These are phyloP conservation scores for Beauveria varroae DNA, from an alignment of 2,329 filamentous ascomycete genomes.

Conservation along the genomic window DNA sequence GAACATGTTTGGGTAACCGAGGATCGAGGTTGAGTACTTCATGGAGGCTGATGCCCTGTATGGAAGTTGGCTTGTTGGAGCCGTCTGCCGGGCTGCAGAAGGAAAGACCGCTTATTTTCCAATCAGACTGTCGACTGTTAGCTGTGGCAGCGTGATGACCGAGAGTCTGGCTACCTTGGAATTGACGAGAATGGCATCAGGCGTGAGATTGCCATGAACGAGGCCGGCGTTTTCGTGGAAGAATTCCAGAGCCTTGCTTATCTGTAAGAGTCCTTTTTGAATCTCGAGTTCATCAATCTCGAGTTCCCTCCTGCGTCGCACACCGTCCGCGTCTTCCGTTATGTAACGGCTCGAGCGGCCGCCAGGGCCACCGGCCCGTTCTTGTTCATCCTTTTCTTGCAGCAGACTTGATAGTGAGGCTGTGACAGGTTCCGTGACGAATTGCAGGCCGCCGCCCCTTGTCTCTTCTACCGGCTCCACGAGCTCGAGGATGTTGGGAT, in stretches of 20 bases:
- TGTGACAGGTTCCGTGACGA: constrained; percentile 87
- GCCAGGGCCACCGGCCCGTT: constrained; percentile 59
- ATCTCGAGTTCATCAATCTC: constrained; percentile 97
- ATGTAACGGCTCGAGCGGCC: constrained; percentile 72
- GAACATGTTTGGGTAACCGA: constrained; percentile 71
- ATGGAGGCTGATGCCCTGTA: constrained; percentile 72
- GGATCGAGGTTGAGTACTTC: constrained; percentile 82
- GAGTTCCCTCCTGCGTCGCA: constrained; percentile 66
- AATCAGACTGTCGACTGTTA: constrained; percentile 64
- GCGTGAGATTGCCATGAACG: constrained; percentile 90
- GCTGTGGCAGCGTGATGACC: constrained; percentile 8
- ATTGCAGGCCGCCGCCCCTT: constrained; percentile 83
- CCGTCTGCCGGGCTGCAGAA: constrained; percentile 78
- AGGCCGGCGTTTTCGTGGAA: constrained; percentile 90
- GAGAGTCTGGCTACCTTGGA: constrained; percentile 56
- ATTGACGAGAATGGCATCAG: constrained; percentile 89
- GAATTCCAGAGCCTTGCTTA: constrained; percentile 91
- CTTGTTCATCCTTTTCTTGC: constrained; percentile 83
- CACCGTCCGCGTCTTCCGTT: constrained; percentile 69
- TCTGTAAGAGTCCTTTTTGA: constrained; percentile 88
- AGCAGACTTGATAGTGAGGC: constrained; percentile 78
- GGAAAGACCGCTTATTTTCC: constrained; percentile 93
- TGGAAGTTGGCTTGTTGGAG: constrained; percentile 65
- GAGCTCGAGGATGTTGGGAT: constrained; percentile 86
- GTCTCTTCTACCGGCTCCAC: constrained; percentile 95